Base-by-base conservation (phyloP, 1,284 basidiomycete genomes). In the Cutaneotrichosporon arboriforme region DNA sequence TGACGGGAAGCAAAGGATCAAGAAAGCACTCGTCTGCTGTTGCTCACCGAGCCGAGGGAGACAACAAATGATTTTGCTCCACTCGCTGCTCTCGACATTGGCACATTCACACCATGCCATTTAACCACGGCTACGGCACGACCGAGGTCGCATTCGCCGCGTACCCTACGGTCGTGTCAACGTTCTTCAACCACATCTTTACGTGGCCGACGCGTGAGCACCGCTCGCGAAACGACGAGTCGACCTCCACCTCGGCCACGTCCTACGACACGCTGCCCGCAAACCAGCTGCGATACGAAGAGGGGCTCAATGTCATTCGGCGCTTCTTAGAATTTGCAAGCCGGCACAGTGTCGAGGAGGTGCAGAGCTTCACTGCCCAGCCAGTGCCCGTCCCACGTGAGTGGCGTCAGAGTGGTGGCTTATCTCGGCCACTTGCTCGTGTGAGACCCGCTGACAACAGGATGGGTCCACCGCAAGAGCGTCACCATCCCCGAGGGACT, bases 301-400 rank as follows among this genome's bases (percentile, higher is more conserved):
- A 73, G 51, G 72, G 72, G 3, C 53, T 74, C 31, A 63, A 69
- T 42, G 62, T 73, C 26, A 64, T 73, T 18, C 63, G 63, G 46
- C 46, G 64, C 13, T 74, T 74, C 40, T 55, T 74, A 21, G 66
- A 72, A 10, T 71, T 66, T 57, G 65, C 70, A 9, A 69, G 65
- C 34, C 59, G 61, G 39, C 67, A 71, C 58, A 66, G 68, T 23
- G 68, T 78, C 9, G 74, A 74, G 49, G 74, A 77, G 45, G 66
- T 77, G 15, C 77, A 78, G 56, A 63, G 64, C 5, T 77, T 75
- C 55, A 76, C 75, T 2, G 74, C 72, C 2, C 72, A 70, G 62
- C 58, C 64, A 9, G 64, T 76, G 3, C 75, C 74, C 1, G 62
- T 61, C 8, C 67, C 68, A 4, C 64, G 70, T 72, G 46, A 63